These are phyloP conservation scores for Trematosphaeria pertusa DNA, from an alignment of 2,329 filamentous ascomycete species.

Conservation along the genomic window DNA sequence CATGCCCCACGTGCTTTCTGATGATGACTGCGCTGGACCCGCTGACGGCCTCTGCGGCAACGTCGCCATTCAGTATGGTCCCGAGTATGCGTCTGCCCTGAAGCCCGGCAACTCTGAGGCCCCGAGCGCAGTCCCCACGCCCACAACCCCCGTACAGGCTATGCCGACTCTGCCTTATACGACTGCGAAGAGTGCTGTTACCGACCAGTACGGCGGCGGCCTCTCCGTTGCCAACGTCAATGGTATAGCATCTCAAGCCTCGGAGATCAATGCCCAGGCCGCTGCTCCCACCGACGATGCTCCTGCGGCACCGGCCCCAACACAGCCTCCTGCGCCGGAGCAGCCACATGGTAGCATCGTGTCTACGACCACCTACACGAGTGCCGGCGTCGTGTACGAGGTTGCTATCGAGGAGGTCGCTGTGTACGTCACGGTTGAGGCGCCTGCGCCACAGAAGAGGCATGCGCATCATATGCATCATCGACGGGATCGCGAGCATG, in stretches of 20 bases:
- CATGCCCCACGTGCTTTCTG: slow-evolving; percentile 61
- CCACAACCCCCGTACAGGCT: slow-evolving; percentile 24
- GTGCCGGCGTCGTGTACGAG: slow-evolving; percentile 53
- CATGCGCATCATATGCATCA: slow-evolving; percentile 36
- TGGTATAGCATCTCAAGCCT: not conserved
- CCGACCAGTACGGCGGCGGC: slow-evolving; percentile 43
- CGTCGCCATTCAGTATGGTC: slow-evolving; percentile 57
- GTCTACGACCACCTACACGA: slow-evolving; percentile 52
- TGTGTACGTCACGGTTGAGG: slow-evolving; percentile 50
- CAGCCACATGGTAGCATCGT: slow-evolving; percentile 33
- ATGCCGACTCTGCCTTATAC: slow-evolving; percentile 46
- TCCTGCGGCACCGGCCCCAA: slow-evolving; percentile 28
- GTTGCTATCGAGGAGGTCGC: slow-evolving; percentile 53
- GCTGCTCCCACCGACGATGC: slow-evolving; percentile 11
- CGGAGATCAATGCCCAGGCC: slow-evolving; percentile 9
- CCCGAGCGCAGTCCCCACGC: slow-evolving; percentile 29
- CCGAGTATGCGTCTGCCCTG: slow-evolving; percentile 47
- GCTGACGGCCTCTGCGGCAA: slow-evolving; percentile 71
- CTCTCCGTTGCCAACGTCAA: slow-evolving; percentile 41
- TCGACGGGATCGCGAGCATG: slow-evolving; percentile 35
- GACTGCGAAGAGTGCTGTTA: slow-evolving; percentile 35
- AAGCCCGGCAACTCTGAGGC: slow-evolving; percentile 26
- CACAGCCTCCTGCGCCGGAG: slow-evolving; percentile 25
- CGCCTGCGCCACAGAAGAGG: slow-evolving; percentile 21
- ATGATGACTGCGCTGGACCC: slow-evolving; percentile 67